Percentiles rank a stretch among this genome's conserved stretches.
phyloP scores from a whole-genome alignment of 371 early-diverging fungal genomes.

The Apophysomyces ossiformis region DNA sequence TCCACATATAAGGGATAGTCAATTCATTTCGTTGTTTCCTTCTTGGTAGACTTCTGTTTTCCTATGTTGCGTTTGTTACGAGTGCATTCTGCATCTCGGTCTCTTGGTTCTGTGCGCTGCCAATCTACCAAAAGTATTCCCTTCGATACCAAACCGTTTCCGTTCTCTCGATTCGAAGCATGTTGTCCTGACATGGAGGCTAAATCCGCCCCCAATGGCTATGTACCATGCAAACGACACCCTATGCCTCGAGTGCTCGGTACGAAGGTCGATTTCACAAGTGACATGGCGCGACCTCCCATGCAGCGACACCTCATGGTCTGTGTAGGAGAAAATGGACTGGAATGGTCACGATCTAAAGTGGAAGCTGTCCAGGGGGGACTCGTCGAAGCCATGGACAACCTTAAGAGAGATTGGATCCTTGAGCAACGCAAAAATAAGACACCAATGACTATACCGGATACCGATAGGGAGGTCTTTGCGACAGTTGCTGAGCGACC shows the following conservation, averaged over 20 bases:
- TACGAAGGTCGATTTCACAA: conserved; percentile 43
- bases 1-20: not conserved
- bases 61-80: not conserved
- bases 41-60: not conserved
- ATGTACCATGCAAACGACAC: conserved; percentile 45
- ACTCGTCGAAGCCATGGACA: conserved; percentile 16
- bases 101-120: not conserved
- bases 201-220: conserved; percentile 33
- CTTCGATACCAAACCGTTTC: conserved; percentile 45
- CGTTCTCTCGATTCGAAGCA: conserved; percentile 47
- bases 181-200: conserved; percentile 43
- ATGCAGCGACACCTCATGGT: conserved; percentile 43
- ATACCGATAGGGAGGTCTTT: conserved; percentile 18
- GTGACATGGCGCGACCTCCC: conserved; percentile 22
- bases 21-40: not conserved
- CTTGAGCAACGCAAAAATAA: conserved; percentile 15
- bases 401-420: conserved; percentile 12
- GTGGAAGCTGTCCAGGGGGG: conserved; percentile 41
- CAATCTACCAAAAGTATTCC: conserved; percentile 25
- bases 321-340: conserved; percentile 44
- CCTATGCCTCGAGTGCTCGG: conserved; percentile 50
- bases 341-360: conserved; percentile 50
- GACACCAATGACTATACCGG: conserved; percentile 14
- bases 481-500: conserved; percentile 37
- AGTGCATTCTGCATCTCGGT: not conserved